Base-by-base conservation (phyloP, 164 flowering plant genomes). In the Protea cynaroides region DNA sequence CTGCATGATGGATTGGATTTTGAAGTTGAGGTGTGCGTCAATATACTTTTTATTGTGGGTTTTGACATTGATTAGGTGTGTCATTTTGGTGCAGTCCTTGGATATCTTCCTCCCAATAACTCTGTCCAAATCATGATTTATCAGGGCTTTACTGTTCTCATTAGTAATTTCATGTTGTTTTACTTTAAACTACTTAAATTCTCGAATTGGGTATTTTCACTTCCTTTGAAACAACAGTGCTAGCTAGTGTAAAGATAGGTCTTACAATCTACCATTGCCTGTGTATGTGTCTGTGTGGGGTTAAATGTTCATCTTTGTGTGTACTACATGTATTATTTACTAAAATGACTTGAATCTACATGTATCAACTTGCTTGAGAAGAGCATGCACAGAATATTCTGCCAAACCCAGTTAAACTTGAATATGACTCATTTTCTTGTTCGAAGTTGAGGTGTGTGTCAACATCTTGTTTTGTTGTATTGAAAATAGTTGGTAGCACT, bases 1-100 rank as follows among this genome's bases (percentile, higher is more conserved):
- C 64, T 94, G 83, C 87, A 94, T 67, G 99, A 94, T 75, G 99
- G 96, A 57, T 83, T 79, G 75, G 84, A 88, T 69, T 83, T 88
- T 65, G 90, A 85, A 25, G 99, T 81, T 89, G 54, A 94, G 81
- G 64, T 94, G 99, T 74, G 74, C 79, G 50, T 86, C 65, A 94
- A 86, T 75, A 80, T 94, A 68, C 81, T 94, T 40, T 87, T 86
- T 58, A 97, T 96, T 12, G 75, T 79, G 9, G 99, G 97, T 53
- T 82, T 94, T 69, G 96, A 94, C 79, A 74, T 94, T 52, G 80
- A 88, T 70, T n/a, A n/a, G n/a, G n/a, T 94, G 81, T 43, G 55
- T 56, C 14, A 12, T 47, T 6, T 40, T 40, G 46, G 46, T 40
- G 8, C 1, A 40, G 46, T 1, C 46, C 8, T 9, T 40, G 46